Evolutionary conservation across 2,329 filamentous ascomycete species (phyloP), one percentile per base, ranked within the genome.

Genomic region (Cytospora schulzeri): DNA sequence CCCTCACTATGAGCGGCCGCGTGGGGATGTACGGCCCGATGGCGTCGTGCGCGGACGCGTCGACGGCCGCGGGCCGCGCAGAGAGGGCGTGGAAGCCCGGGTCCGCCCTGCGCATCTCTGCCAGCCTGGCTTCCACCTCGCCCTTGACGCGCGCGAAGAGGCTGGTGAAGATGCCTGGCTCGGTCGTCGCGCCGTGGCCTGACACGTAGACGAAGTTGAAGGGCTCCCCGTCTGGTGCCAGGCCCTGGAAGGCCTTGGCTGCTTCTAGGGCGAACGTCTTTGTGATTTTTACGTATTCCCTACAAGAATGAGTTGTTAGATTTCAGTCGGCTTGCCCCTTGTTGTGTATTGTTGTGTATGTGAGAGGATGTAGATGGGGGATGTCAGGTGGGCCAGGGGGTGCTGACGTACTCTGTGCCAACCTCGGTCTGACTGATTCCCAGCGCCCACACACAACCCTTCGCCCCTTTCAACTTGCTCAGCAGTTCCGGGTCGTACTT

Each of bases 171-270:
- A 73, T 71, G 4, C 82, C 81, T 0, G 88, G 88, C 1, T 76
- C 76, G n/a, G 82, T 81, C 1, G 86, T 88, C 0, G 88, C 84
- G 58, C 86, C 86, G 61, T 79, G 76, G 57, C 88, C 89, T 0
- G 90, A 92, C 35, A 93, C 83, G 71, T 87, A 89, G 68, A 92
- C 80, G 73, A 92, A 92, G 58, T 85, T 85, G 74, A 92, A 88
- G 0, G 86, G 83, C 51, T 79, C 71, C n/a, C 24, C 45, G 22
- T 76, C 75, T 0, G 70, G 63, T 2, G 81, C 76, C 19, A 88
- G 74, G 0, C 73, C 73, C 1, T 80, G 73, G 70, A 91, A 88
- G 15, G 87, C 85, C 65, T 80, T 78, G 1, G 88, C 89, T 0
- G 88, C 88, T 2, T 81, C 83, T 1, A 92, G 71, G 1, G 89